Conservation (phyloP, 352 stramenopile species). For the Phytopythium cucurbitacearum region DNA sequence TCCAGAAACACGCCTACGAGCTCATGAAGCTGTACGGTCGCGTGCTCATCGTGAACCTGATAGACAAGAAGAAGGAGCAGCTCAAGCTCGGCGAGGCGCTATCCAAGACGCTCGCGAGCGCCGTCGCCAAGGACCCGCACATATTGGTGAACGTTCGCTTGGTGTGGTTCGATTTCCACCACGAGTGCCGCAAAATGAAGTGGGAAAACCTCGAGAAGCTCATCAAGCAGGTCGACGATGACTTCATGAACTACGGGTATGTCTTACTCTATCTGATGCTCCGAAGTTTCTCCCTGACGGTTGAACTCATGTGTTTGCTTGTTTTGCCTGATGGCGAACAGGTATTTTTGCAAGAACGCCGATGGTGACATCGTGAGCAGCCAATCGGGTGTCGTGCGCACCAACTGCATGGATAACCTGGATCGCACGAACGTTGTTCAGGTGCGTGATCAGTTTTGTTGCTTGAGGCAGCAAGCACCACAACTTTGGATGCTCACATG, state of each 20-base stretch:
- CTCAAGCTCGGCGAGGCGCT: constrained; percentile 88
- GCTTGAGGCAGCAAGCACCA: neutral
- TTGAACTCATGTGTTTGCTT: neutral
- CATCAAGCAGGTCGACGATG: constrained; percentile 82
- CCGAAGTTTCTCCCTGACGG: too few relatives aligned
- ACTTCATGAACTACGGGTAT: constrained; percentile 70
- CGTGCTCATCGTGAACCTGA: constrained; percentile 92
- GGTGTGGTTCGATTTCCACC: constrained; percentile 98
- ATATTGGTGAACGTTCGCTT: constrained; percentile 54
- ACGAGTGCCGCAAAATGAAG: constrained; percentile 92
- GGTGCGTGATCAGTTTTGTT: constrained; percentile 12
- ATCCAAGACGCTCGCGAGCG: constrained; percentile 62
- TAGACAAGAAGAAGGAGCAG: constrained; percentile 95
- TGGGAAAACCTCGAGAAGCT: constrained; percentile 91
- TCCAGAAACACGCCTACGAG: constrained; percentile 54
- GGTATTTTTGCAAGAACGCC: constrained; percentile 53
- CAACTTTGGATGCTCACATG: neutral
- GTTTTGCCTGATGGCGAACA: constrained; percentile 9
- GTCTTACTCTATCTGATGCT: constrained; percentile 5
- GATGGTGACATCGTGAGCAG: constrained; percentile 44
- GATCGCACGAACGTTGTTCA: constrained; percentile 90
- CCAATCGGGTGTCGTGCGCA: constrained; percentile 92
- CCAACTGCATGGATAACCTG: constrained; percentile 99
- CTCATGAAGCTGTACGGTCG: constrained; percentile 67
- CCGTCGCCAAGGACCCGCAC: constrained; percentile 51